Conservation (phyloP, 2,329 filamentous ascomycete genomes). For the Arthrobotrys sphaeroides region DNA sequence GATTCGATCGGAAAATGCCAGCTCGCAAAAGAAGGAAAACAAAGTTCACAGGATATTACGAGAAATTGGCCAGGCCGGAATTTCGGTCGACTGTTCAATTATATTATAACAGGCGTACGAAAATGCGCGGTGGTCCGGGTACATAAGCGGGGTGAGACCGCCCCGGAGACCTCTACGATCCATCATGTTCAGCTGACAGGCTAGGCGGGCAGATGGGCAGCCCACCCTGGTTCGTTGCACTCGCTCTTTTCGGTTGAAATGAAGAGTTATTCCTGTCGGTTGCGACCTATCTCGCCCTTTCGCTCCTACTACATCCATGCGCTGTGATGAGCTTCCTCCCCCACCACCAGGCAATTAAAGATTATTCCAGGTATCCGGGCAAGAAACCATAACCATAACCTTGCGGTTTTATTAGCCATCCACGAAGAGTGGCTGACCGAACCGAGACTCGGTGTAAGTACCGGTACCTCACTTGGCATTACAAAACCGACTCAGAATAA, state of each 20-base stretch:
- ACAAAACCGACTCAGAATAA: neutral
- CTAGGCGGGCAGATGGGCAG: constrained; percentile 49
- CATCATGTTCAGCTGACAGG: constrained; percentile 53
- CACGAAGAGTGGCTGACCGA: constrained; percentile 24
- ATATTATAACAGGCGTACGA: constrained; percentile 36
- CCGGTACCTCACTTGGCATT: constrained; percentile 15
- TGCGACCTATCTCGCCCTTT: neutral
- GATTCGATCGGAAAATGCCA: neutral
- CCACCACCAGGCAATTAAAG: constrained; percentile 25
- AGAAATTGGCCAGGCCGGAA: neutral
- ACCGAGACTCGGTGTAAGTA: constrained; percentile 26
- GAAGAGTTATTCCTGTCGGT: constrained; percentile 45
- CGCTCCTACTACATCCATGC: constrained; percentile 41
- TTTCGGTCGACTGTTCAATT: constrained; percentile 17
- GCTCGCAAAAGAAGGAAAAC: neutral
- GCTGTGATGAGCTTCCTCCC: constrained; percentile 15
- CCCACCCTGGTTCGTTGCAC: constrained; percentile 33
- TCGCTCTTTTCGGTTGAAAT: constrained; percentile 53
- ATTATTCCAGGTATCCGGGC: constrained; percentile 46
- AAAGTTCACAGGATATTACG: constrained; percentile 6
- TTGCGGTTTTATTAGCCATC: constrained; percentile 44
- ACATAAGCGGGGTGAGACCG: constrained; percentile 44
- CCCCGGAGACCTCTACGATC: constrained; percentile 32
- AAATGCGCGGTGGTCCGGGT: constrained; percentile 38
- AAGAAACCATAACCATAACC: neutral